Percentiles rank a stretch among this genome's conserved stretches.
phyloP scores from a whole-genome alignment of 805 yeast species.

The Starmera quercuum region DNA sequence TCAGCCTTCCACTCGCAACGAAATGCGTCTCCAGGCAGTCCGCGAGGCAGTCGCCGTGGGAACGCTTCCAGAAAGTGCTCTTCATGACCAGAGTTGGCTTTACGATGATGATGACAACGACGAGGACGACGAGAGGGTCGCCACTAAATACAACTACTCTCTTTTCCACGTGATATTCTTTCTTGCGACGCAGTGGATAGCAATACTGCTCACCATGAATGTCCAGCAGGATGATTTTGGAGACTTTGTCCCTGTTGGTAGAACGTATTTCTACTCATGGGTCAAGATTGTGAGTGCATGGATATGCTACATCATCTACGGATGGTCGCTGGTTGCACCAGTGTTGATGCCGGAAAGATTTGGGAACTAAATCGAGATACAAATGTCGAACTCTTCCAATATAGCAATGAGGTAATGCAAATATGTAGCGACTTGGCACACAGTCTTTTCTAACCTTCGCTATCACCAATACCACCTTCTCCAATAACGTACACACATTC shows the following conservation, averaged over 20 bases:
- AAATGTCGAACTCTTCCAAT: background rate
- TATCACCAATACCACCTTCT: constrained; percentile 60
- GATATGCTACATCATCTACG: constrained; percentile 80
- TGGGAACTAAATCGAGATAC: constrained; percentile 16
- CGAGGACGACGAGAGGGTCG: constrained; percentile 50
- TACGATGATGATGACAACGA: constrained; percentile 33
- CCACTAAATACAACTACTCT: constrained; percentile 77
- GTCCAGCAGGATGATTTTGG: constrained; percentile 80
- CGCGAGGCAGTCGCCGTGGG: constrained; percentile 96
- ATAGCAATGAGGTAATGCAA: background rate
- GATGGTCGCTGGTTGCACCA: constrained; percentile 92
- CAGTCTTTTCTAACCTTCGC: constrained; percentile 18
- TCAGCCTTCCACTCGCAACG: constrained; percentile 52
- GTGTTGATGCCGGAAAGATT: constrained; percentile 86
- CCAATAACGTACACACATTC: constrained; percentile 70
- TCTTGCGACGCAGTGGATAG: constrained; percentile 94
- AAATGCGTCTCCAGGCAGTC: constrained; percentile 80
- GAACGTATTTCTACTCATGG: constrained; percentile 94
- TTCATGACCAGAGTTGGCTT: constrained; percentile 63
- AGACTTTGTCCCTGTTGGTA: constrained; percentile 91
- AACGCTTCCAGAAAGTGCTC: constrained; percentile 86
- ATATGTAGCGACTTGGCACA: background rate
- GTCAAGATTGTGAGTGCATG: constrained; percentile 88
- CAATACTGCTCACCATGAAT: constrained; percentile 86
- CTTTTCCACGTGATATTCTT: constrained; percentile 88